phyloP scores from a whole-genome alignment of 768 basidiomycete species.

The Lyophyllum decastes region DNA sequence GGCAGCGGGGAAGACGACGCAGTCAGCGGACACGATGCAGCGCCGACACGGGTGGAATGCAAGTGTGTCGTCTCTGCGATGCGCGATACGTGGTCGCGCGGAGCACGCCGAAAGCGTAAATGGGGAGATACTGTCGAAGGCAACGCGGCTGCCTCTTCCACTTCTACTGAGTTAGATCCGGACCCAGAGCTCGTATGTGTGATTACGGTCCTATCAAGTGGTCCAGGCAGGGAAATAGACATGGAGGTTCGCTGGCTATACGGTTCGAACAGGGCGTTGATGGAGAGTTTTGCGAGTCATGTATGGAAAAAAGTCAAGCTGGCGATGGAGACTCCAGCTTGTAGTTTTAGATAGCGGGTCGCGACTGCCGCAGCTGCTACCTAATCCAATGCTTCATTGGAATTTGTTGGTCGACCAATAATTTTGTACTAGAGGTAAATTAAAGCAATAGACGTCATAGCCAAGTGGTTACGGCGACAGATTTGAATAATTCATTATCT shows the following conservation, averaged over 20 bases:
- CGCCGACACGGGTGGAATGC: neutral
- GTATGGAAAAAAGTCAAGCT: constrained; percentile 49
- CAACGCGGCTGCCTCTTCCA: neutral
- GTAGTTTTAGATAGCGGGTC: too few relatives aligned
- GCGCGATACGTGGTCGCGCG: constrained; percentile 69
- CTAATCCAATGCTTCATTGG: too few relatives aligned
- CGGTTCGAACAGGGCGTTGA: constrained; percentile 56
- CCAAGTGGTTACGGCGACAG: constrained; percentile 81
- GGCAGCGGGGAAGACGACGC: neutral
- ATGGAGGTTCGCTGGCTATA: constrained; percentile 64
- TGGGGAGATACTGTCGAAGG: constrained; percentile 12
- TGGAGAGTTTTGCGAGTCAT: constrained; percentile 72
- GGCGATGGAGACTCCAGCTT: too few relatives aligned
- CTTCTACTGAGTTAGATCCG: neutral
- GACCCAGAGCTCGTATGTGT: constrained; percentile 14
- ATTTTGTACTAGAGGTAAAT: too few relatives aligned
- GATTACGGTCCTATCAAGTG: constrained; percentile 11
- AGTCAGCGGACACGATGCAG: neutral
- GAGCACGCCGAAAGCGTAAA: constrained; percentile 54
- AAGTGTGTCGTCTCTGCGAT: constrained; percentile 27
- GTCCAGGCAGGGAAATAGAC: neutral
- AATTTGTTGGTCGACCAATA: too few relatives aligned
- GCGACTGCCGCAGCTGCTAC: neutral
- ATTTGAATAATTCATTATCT: constrained; percentile 45
- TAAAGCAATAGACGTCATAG: constrained; percentile 35